Percentiles rank a stretch among this genome's conserved stretches.
phyloP scores from a whole-genome alignment of 2,329 filamentous ascomycete genomes.

The Fusarium longipes region DNA sequence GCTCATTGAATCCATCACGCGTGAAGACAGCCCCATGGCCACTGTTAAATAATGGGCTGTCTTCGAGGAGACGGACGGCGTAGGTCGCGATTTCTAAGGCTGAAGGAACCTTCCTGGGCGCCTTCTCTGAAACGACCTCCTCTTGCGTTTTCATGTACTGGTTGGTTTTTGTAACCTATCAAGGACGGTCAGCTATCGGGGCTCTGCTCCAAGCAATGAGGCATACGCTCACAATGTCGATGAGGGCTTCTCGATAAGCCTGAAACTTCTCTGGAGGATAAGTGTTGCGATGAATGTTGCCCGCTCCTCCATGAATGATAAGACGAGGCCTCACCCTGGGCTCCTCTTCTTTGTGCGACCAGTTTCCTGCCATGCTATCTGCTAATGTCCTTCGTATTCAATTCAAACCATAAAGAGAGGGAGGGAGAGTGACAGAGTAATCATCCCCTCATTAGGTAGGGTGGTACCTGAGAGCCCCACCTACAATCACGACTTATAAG shows the following conservation, averaged over 20 bases:
- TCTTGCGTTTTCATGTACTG: constrained; percentile 56
- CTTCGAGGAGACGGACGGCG: constrained; percentile 80
- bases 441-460: background rate
- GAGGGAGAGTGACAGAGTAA: background rate
- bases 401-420: background rate
- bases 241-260: constrained; percentile 69
- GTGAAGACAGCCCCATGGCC: constrained; percentile 90
- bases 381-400: background rate
- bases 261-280: constrained; percentile 68
- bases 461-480: background rate
- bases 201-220: too few species aligned
- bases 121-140: constrained; percentile 17
- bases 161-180: constrained; percentile 57
- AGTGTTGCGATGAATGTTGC: constrained; percentile 71
- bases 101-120: constrained; percentile 52
- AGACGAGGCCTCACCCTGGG: constrained; percentile 63
- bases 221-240: constrained; percentile 64
- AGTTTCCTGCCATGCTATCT: background rate
- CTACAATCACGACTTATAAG: background rate
- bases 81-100: constrained; percentile 80
- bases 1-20: constrained; percentile 81
- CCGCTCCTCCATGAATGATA: constrained; percentile 79
- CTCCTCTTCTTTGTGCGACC: background rate
- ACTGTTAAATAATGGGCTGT: constrained; percentile 86
- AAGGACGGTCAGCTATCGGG: background rate